These are phyloP conservation scores for Pseudocercospora cruenta DNA, from an alignment of 2,329 filamentous ascomycete species.

Conservation along the genomic window DNA sequence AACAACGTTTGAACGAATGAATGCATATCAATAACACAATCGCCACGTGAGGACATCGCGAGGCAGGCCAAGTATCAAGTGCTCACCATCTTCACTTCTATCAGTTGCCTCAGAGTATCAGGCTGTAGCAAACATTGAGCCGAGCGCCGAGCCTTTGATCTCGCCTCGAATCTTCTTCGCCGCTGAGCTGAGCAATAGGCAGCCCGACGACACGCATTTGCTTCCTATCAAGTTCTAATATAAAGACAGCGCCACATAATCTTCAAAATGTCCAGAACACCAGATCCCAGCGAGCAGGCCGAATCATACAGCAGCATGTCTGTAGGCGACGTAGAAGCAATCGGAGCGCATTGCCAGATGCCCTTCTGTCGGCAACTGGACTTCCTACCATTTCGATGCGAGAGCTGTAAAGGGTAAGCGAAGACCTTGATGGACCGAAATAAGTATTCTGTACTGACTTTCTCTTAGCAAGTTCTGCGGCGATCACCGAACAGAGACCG, in stretches of 20 bases:
- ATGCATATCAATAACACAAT: background rate
- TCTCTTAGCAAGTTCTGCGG: conserved; percentile 68
- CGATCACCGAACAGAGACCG: conserved; percentile 84
- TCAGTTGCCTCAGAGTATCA: background rate
- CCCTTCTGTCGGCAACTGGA: conserved; percentile 92
- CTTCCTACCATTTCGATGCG: conserved; percentile 92
- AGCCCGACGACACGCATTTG: conserved; percentile 13
- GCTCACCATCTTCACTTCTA: background rate
- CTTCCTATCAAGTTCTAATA: background rate
- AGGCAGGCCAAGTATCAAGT: background rate
- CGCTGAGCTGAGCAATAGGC: conserved; percentile 20
- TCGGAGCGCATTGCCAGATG: conserved; percentile 90
- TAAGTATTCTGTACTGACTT: background rate
- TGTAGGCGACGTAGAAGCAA: conserved; percentile 76
- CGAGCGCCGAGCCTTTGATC: conserved; percentile 9
- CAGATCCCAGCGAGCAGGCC: conserved; percentile 13
- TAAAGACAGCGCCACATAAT: background rate
- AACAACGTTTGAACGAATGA: background rate
- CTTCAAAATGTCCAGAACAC: conserved; percentile 20
- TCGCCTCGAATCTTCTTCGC: conserved; percentile 29
- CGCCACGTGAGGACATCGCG: background rate
- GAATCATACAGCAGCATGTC: conserved; percentile 72
- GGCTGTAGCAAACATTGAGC: background rate
- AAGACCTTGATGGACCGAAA: background rate
- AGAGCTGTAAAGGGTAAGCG: conserved; percentile 70